Evolutionary conservation across 169 alveolate genomes (phyloP), one percentile per base, ranked within the genome.

Genomic region (Neospora caninum): DNA sequence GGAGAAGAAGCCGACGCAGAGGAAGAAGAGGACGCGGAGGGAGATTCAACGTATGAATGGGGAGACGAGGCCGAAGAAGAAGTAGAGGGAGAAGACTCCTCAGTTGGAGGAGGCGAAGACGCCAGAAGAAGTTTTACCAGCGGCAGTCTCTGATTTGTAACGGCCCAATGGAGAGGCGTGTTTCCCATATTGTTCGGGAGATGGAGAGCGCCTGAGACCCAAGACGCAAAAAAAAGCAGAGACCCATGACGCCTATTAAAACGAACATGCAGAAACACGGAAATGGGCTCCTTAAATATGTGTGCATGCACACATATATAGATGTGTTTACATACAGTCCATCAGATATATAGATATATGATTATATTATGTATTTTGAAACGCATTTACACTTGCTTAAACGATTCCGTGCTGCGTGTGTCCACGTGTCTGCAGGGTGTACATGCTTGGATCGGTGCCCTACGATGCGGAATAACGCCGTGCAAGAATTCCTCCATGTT

Each of bases 101-200:
- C 64, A 25, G 67, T 18, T 0, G 88, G 88, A 13, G 64, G 88
- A 9, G 53, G 64, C 29, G 53, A 43, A 31, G 88, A 27, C 10
- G 2, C 88, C 22, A 82, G 84, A 29, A 82, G 54, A 20, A 82
- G 88, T 64, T 82, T 38, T 64, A 82, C 67, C 25, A 82, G 13
- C 64, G 53, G 64, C 88, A 41, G 36, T 6, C 25, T 41, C 64
- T 82, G 34, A 45, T 38, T 82, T 41, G 64, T 38, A 4, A 82
- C 88, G 7, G 64, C 67, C 88, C 88, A 82, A 64, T 82, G 88
- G 41, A 82, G 88, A 29, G 88, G 67, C 9, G 88, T 82, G 88
- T 82, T 82, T 0, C 88, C 88, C 53, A 25, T 36, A 31, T 20
- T 36, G 36, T 82, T 82, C 84, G 84, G n/a, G 43, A 73, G 84